A percentile compares a stretch with the other conserved stretches of the same genome.
Conservation (phyloP, 768 basidiomycete species). For the Multifurca ochricompacta region DNA sequence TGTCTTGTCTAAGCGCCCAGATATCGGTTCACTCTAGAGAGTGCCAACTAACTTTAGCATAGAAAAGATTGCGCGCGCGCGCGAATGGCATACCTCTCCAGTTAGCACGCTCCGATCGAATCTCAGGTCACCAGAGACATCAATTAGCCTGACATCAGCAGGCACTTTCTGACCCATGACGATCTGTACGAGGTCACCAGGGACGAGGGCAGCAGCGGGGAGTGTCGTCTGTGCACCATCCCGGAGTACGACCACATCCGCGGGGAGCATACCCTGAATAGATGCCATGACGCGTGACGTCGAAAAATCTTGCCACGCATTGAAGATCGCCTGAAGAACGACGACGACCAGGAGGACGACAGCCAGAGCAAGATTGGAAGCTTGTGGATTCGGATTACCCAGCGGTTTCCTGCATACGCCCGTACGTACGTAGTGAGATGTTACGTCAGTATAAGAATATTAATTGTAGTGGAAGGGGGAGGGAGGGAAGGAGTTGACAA, state of each 20-base stretch:
- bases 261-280: slow-evolving; percentile 58
- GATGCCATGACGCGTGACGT: slow-evolving; percentile 53
- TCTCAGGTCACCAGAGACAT: slow-evolving; percentile 47
- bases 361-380: slow-evolving; percentile 53
- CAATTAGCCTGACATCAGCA: slow-evolving; percentile 59
- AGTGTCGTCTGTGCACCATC: slow-evolving; percentile 40
- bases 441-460: too few species aligned
- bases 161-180: slow-evolving; percentile 62
- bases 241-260: slow-evolving; percentile 54
- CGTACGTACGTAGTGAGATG: too few species aligned
- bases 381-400: slow-evolving; percentile 44
- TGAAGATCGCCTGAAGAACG: slow-evolving; percentile 34
- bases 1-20: slow-evolving; percentile 25
- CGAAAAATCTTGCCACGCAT: slow-evolving; percentile 49
- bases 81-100: slow-evolving; percentile 39
- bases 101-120: slow-evolving; percentile 63
- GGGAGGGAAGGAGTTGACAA: not conserved
- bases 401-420: slow-evolving; percentile 56
- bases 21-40: slow-evolving; percentile 16
- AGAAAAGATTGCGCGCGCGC: slow-evolving; percentile 4
- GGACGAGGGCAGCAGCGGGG: slow-evolving; percentile 54
- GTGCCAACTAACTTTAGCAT: slow-evolving; percentile 22
- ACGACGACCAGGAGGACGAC: slow-evolving; percentile 44
- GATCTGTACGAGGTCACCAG: slow-evolving; percentile 59
- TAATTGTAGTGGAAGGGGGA: too few species aligned